Evolutionary conservation across 2,329 filamentous ascomycete genomes (phyloP).

Genomic region (Diplodia scrobiculata): DNA sequence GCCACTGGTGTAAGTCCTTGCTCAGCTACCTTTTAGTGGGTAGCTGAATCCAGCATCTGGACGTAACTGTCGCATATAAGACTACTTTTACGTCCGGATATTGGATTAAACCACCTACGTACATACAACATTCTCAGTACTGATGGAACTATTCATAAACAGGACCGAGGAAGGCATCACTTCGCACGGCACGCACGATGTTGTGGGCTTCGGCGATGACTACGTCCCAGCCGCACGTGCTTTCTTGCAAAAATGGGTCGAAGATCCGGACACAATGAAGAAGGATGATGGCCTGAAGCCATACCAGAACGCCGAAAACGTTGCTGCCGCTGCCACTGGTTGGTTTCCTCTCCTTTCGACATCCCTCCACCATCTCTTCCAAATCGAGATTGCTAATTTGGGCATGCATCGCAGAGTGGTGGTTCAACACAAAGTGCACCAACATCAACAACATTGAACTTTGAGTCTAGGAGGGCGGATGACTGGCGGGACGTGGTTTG

Average conservation of each 20-base stretch:
- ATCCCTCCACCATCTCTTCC: not conserved
- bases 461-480: not conserved
- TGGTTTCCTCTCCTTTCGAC: not conserved
- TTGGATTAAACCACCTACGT: too few relatives aligned
- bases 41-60: too few relatives aligned
- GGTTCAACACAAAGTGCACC: not conserved
- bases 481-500: too few relatives aligned
- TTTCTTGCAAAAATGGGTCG: not conserved
- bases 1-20: not conserved
- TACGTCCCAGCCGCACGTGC: not conserved
- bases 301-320: not conserved
- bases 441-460: not conserved
- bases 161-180: not conserved
- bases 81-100: too few relatives aligned
- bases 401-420: not conserved
- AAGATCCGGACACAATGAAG: not conserved
- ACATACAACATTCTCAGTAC: not conserved
- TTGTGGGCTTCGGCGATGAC: not conserved
- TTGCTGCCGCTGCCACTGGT: not conserved
- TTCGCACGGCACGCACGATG: not conserved
- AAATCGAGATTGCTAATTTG: not conserved
- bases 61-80: too few relatives aligned
- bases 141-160: not conserved
- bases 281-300: not conserved
- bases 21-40: too few relatives aligned